Conservation (phyloP, 441 rosid species). For the Viola pubescens region DNA sequence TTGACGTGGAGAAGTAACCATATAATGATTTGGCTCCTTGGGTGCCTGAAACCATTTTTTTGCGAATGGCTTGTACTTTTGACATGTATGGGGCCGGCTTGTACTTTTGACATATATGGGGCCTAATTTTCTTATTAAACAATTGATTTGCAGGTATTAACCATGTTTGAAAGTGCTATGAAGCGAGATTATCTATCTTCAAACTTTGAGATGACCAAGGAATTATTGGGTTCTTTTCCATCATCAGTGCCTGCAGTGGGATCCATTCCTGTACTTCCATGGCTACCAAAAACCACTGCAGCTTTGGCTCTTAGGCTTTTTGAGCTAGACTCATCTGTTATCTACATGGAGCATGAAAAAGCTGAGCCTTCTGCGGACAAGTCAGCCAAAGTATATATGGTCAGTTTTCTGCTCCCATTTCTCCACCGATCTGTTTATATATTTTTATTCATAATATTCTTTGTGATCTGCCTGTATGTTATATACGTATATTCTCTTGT, state of each 20-base stretch:
- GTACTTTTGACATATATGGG: not conserved
- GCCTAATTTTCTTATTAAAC: not conserved
- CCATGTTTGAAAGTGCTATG: slow-evolving; percentile 64
- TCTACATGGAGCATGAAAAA: slow-evolving; percentile 47
- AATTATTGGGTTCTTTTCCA: slow-evolving; percentile 38
- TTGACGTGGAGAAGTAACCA: not conserved
- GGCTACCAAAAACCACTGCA: slow-evolving; percentile 81
- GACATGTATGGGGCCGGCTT: not conserved
- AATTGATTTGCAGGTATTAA: slow-evolving; percentile 47
- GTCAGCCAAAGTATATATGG: slow-evolving; percentile 33
- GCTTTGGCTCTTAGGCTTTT: slow-evolving; percentile 83
- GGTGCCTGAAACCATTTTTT: too few relatives aligned
- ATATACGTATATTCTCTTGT: not conserved
- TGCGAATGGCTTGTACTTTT: not conserved
- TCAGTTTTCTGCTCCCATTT: slow-evolving; percentile 21
- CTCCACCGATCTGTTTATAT: not conserved
- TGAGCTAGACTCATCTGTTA: slow-evolving; percentile 67
- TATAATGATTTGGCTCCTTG: not conserved
- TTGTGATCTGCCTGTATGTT: not conserved
- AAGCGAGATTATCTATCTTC: slow-evolving; percentile 59
- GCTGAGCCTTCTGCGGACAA: slow-evolving; percentile 34
- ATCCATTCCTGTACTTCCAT: slow-evolving; percentile 58
- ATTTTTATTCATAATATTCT: not conserved
- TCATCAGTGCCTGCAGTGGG: slow-evolving; percentile 15
- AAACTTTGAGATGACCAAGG: slow-evolving; percentile 61